Percentiles rank a stretch among this genome's conserved stretches.
These are phyloP conservation scores for Sugiyamaella japonica DNA, from an alignment of 1,139 yeast species.

Conservation along the genomic window DNA sequence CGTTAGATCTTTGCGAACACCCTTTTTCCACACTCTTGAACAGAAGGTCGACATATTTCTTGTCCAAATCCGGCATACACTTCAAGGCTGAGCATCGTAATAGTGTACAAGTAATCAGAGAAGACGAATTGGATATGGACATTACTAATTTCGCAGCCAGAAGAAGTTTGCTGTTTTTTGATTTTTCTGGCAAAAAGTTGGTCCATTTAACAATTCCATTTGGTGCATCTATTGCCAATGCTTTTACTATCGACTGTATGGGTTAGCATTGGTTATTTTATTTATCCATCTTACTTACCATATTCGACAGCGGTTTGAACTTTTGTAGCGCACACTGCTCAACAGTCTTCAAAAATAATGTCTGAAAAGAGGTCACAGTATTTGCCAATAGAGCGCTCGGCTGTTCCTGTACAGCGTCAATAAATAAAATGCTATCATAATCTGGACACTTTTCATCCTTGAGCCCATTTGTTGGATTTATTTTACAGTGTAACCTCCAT, in stretches of 20 bases:
- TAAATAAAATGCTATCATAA: conserved; percentile 8
- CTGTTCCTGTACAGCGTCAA: neutral
- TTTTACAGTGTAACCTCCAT: neutral
- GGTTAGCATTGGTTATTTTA: neutral
- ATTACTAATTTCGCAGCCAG: conserved; percentile 11
- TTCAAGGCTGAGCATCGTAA: conserved; percentile 11
- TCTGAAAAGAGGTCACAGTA: conserved; percentile 10
- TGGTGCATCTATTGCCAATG: neutral
- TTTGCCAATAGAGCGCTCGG: neutral
- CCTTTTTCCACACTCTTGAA: conserved; percentile 1
- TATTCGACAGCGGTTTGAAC: conserved; percentile 10
- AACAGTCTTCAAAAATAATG: conserved; percentile 9
- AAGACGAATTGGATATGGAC: conserved; percentile 12
- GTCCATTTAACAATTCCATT: conserved; percentile 10
- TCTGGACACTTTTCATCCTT: neutral
- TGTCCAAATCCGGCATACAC: neutral
- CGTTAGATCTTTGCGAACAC: conserved; percentile 5
- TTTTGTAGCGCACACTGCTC: conserved; percentile 1
- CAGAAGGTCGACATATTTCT: neutral
- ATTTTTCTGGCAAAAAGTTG: neutral
- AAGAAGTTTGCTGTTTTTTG: neutral
- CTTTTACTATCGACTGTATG: conserved; percentile 12
- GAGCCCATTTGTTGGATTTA: neutral
- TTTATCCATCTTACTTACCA: conserved; percentile 1
- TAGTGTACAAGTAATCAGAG: conserved; percentile 7